Base-by-base conservation (phyloP, 257 asterid species). In the Solanum megistacrolobum region DNA sequence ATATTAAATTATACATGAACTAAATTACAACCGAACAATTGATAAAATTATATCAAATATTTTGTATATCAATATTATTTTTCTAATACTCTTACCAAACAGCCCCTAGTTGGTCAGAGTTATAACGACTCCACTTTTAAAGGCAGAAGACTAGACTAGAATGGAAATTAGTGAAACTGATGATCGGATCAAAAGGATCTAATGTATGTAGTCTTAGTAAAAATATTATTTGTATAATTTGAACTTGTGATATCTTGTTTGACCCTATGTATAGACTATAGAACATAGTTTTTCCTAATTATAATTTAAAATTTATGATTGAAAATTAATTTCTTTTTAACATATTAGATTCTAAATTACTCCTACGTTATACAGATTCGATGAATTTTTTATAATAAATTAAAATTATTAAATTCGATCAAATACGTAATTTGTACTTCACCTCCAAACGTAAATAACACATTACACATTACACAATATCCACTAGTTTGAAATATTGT, bases 361-460 rank as follows among this genome's bases (percentile, higher is more conserved):
- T 60, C 3, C 0, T 7, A 16, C 1, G 1, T 71, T 32, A 1
- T 32, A 16, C 9, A 31, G 0, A 3, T 31, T 69, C 6, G 11
- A 31, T 69, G 23, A 0, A 69, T 29, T 31, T 69, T 27, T 13
- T 20, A 27, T 0, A 18, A 27, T 29, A 12, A 68, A 68, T 12
- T 12, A 27, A 27, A 6, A 3, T 27, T 14, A 69, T 1, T 6
- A 69, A 14, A 29, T 69, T 14, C 3, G 3, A 6, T 7, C 5
- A 29, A 69, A 69, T 14, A 1, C 23, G 11, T 13, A 69, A 29
- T 29, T 3, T 14, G 4, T 69, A 13, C 38, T 69, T 18, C 2
- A 69, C 3, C 12, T 69, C 3, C 7, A 3, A 0, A 6, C 6
- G 10, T 29, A 29, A 29, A 1, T 13, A 29, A 69, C 38, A 69